These are phyloP conservation scores for Ophiostoma sp. DNA, from an alignment of 2,329 filamentous ascomycete genomes.

Conservation along the genomic window DNA sequence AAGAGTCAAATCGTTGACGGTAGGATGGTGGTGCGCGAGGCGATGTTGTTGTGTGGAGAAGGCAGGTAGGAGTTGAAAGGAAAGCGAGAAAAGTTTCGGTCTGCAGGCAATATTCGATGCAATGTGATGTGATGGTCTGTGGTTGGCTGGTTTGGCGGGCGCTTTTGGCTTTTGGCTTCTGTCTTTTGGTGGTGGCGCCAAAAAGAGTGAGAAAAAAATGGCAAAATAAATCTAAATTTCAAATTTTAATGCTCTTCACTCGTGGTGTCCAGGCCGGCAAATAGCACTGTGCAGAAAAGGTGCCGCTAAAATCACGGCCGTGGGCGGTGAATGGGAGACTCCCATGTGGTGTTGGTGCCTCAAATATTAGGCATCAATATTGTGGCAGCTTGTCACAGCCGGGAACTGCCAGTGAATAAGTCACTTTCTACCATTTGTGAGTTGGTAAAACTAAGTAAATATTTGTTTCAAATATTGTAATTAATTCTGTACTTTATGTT, in stretches of 20 bases:
- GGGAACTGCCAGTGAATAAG: not conserved
- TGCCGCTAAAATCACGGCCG: not conserved
- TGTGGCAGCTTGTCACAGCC: not conserved
- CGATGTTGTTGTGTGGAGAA: not conserved
- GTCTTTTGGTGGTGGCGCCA: not conserved
- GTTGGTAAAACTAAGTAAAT: not conserved
- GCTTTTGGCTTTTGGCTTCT: not conserved
- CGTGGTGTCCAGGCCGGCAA: not conserved
- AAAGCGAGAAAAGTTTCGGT: conserved; percentile 18
- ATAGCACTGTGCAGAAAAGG: conserved; percentile 10
- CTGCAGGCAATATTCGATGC: not conserved
- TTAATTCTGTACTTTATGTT: not conserved
- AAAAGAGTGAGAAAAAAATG: conserved; percentile 1
- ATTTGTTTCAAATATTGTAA: not conserved
- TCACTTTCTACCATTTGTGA: not conserved
- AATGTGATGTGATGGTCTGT: conserved; percentile 17
- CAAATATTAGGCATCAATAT: not conserved
- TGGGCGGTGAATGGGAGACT: not conserved
- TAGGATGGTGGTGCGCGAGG: conserved; percentile 3
- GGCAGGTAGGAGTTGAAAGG: not conserved
- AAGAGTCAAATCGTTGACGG: conserved; percentile 10
- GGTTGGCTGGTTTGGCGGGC: conserved; percentile 15
- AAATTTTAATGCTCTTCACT: conserved; percentile 3
- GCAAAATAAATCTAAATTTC: not conserved
- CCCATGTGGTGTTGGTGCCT: not conserved